A percentile compares a stretch with the other conserved stretches of the same genome.
Conservation (phyloP, 1,284 basidiomycete species). For the Calocybe gambosa region DNA sequence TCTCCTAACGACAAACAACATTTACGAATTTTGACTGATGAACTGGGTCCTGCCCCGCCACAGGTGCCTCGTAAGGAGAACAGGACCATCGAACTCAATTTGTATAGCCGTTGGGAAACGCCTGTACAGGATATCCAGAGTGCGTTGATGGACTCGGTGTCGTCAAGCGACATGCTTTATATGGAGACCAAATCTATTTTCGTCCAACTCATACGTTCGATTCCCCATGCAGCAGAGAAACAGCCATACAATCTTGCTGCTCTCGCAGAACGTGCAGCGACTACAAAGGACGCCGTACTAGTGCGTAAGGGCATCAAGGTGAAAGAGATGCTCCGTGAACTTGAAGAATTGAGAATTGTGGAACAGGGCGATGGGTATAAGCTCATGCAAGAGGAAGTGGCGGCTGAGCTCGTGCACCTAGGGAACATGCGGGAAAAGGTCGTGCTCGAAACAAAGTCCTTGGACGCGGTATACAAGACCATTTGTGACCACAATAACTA, state of each 20-base stretch:
- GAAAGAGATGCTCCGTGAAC: slow-evolving; percentile 95
- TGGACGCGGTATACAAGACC: slow-evolving; percentile 97
- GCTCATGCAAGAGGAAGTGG: slow-evolving; percentile 96
- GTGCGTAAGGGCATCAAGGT: slow-evolving; percentile 98
- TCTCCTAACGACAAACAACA: slow-evolving; percentile 98
- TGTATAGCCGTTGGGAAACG: slow-evolving; percentile 99
- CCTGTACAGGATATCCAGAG: slow-evolving; percentile 97
- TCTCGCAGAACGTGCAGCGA: slow-evolving; percentile 92
- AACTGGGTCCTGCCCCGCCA: slow-evolving; percentile 86
- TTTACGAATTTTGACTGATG: slow-evolving; percentile 91
- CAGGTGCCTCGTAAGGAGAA: slow-evolving; percentile 99
- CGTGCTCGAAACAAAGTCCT: slow-evolving; percentile 82
- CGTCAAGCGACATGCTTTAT: slow-evolving; percentile 97
- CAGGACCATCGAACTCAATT: slow-evolving; percentile 82
- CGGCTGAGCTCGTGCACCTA: slow-evolving; percentile 90
- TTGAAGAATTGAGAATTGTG: slow-evolving; percentile 88
- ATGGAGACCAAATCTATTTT: slow-evolving; percentile 99
- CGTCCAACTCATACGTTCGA: slow-evolving; percentile 93
- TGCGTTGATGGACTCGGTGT: slow-evolving; percentile 95
- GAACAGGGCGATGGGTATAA: slow-evolving; percentile 81
- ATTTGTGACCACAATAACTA: slow-evolving; percentile 99
- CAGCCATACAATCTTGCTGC: slow-evolving; percentile 85
- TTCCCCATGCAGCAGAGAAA: slow-evolving; percentile 80
- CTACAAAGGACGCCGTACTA: slow-evolving; percentile 92
- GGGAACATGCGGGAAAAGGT: slow-evolving; percentile 98